Evolutionary conservation across 495 filamentous ascomycete species (phyloP).

Genomic region (Daldinia concentrica): DNA sequence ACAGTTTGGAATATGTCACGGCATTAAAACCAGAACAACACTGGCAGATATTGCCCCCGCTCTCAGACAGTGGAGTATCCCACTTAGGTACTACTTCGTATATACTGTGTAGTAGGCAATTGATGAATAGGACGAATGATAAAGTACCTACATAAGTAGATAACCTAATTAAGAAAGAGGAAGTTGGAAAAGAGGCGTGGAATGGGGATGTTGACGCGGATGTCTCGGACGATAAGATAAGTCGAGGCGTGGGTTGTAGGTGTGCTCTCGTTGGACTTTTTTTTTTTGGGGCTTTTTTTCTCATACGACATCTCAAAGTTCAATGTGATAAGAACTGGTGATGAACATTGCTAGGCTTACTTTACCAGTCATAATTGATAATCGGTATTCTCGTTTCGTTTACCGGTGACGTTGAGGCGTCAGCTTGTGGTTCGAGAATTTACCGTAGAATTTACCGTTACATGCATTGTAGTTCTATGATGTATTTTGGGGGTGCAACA

Average conservation of each 20-base stretch:
- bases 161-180: neutral
- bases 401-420: neutral
- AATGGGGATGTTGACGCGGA: neutral
- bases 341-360: neutral
- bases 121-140: neutral
- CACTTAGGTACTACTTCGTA: neutral
- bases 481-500: neutral
- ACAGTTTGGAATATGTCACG: neutral
- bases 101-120: neutral
- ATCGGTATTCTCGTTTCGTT: neutral
- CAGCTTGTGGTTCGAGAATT: neutral
- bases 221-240: constrained; percentile 11
- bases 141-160: neutral
- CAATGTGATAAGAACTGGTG: neutral
- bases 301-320: neutral
- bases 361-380: neutral
- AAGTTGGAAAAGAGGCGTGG: neutral
- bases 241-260: neutral
- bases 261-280: neutral
- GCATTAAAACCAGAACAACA: neutral
- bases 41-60: too few relatives aligned
- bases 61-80: neutral
- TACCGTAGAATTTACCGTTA: neutral
- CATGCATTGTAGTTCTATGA: neutral
- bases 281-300: neutral